Evolutionary conservation across 495 filamentous ascomycete species (phyloP).

Genomic region (Pyronema domesticum): DNA sequence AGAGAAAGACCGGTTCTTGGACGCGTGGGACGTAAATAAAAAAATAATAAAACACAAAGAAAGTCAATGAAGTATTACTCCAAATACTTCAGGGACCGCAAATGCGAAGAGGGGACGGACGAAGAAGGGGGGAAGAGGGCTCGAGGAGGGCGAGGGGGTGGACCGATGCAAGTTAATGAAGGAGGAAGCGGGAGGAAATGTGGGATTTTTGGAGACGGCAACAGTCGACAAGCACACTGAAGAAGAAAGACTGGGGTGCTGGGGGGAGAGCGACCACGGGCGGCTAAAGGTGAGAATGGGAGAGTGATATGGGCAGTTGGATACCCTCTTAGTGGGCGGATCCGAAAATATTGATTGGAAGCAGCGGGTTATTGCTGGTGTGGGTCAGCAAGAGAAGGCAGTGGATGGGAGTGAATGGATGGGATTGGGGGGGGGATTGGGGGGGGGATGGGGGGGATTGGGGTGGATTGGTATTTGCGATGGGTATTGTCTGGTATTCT

Average conservation of each 20-base stretch:
- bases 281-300: conserved; percentile 1
- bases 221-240: conserved; percentile 9
- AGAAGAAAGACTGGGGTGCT: conserved; percentile 16
- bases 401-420: too few relatives aligned
- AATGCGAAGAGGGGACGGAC: conserved; percentile 17
- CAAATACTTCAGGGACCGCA: conserved; percentile 21
- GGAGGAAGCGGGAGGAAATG: conserved; percentile 12
- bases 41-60: conserved; percentile 26
- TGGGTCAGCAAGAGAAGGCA: too few relatives aligned
- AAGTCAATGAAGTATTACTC: conserved; percentile 21
- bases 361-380: not conserved
- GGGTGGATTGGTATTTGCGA: too few relatives aligned
- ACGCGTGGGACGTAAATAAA: conserved; percentile 24
- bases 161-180: conserved; percentile 10
- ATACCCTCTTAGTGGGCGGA: not conserved
- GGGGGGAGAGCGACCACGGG: conserved; percentile 4
- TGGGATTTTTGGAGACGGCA: conserved; percentile 13
- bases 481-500: too few relatives aligned
- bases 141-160: conserved; percentile 16
- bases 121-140: conserved; percentile 6
- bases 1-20: conserved; percentile 26
- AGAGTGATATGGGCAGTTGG: not conserved
- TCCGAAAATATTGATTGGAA: not conserved
- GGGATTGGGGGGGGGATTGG: too few relatives aligned
- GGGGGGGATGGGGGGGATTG: too few relatives aligned